Base-by-base conservation (phyloP, 2,329 filamentous ascomycete species). In the Colletotrichum falcatum region DNA sequence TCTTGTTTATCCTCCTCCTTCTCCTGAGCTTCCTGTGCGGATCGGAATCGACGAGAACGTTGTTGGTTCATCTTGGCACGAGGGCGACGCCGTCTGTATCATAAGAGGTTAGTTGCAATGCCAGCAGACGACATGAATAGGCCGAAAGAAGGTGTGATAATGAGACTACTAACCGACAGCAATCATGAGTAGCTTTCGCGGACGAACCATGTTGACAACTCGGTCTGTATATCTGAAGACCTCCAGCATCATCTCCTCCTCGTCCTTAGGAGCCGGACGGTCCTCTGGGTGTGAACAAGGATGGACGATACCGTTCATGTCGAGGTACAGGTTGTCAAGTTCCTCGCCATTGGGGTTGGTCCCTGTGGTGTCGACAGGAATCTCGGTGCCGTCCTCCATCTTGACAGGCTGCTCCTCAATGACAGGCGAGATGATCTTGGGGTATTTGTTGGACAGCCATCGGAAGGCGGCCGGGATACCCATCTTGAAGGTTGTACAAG, bases 51-150 rank as follows among this genome's bases (percentile, higher is more conserved):
- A 81, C 96, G 90, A 51, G 96, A 97, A 72, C 96, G 94, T 83
- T 99, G 96, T 80, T 99, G 97, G 80, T 99, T 99, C 96, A 99
- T 99, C 83, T 99, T 99, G 70, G 97, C 97, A 80, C 96, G 92
- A 56, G 96, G 5, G 96, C 96, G 74, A 99, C 96, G 79, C 96
- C 96, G 83, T 99, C 96, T 94, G 46, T 5, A 49, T 20, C 42
- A 46, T 51, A 11, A 46, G 9, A 44, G 26, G 35, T 73, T 62
- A 73, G 70, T 59, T 75, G 72, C 62, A 55, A 65, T 58, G 61
- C 53, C 44, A 66, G 54, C 53, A 23, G 77, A 74, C 14, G 7
- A 73, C 42, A 28, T 14, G 23, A 56, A 54, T 14, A 26, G 37
- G n/a, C 35, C 12, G n/a, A 8, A 35, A 28, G n/a, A 39, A 12